phyloP scores from a whole-genome alignment of 306 rosid species.

The Pyrus pyrifolia region DNA sequence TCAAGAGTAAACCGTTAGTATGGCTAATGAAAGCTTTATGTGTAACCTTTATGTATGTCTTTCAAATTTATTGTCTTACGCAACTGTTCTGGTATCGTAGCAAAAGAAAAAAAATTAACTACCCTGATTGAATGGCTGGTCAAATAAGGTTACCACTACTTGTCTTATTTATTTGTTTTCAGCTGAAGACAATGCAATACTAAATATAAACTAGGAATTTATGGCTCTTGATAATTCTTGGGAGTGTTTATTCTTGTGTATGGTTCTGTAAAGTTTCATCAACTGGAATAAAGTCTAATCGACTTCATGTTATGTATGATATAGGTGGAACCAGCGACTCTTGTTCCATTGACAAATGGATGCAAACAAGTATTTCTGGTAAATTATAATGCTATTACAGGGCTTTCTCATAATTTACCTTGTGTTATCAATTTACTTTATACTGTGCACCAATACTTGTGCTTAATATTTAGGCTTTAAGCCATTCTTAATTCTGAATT shows the following conservation, averaged over 20 bases:
- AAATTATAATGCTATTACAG: slow-evolving; percentile 14
- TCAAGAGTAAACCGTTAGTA: background rate
- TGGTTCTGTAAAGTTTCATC: background rate
- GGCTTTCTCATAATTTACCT: background rate
- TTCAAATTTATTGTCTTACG: background rate
- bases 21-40: background rate
- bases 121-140: background rate
- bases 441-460: background rate
- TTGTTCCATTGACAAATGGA: slow-evolving; percentile 84
- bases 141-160: too few relatives aligned
- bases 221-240: background rate
- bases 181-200: background rate
- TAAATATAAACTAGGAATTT: background rate
- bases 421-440: background rate
- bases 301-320: slow-evolving; percentile 1
- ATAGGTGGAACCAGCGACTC: slow-evolving; percentile 93
- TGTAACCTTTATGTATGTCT: background rate
- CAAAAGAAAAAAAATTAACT: background rate
- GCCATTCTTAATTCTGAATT: background rate
- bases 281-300: background rate
- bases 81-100: background rate
- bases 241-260: background rate
- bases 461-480: background rate
- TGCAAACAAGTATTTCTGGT: slow-evolving; percentile 97
- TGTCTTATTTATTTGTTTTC: background rate